Percentiles rank a stretch among this genome's conserved stretches.
These are phyloP conservation scores for Lasiosphaeria ovina DNA, from an alignment of 495 filamentous ascomycete genomes.

Conservation along the genomic window DNA sequence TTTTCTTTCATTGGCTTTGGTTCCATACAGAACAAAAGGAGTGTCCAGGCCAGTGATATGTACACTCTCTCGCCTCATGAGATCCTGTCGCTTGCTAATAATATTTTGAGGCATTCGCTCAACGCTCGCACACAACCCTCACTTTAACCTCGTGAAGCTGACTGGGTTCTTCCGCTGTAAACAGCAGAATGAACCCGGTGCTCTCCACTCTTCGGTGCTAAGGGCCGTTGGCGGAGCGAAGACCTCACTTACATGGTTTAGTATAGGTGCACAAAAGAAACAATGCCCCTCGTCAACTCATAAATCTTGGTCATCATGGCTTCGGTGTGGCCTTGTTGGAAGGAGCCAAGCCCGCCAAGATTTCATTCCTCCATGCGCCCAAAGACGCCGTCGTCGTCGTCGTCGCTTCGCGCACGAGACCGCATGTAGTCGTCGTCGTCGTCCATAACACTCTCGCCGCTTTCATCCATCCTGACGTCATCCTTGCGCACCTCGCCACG, in stretches of 20 bases:
- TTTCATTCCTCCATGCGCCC: conserved; percentile 88
- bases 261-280: conserved; percentile 50
- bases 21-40: conserved; percentile 9
- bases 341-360: conserved; percentile 7
- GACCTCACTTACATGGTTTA: conserved; percentile 43
- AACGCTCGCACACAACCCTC: conserved; percentile 56
- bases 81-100: conserved; percentile 25
- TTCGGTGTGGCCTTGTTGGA: not conserved
- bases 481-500: conserved; percentile 42
- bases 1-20: conserved; percentile 4
- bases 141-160: conserved; percentile 61
- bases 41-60: conserved; percentile 5
- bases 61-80: conserved; percentile 9
- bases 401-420: conserved; percentile 65
- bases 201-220: conserved; percentile 58
- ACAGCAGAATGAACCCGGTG: conserved; percentile 9
- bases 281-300: conserved; percentile 24
- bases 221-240: conserved; percentile 54
- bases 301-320: conserved; percentile 17
- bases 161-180: conserved; percentile 12
- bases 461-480: conserved; percentile 69
- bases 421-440: conserved; percentile 76
- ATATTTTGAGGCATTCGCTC: conserved; percentile 48
- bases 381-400: conserved; percentile 94
- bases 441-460: conserved; percentile 63